Percentiles rank a stretch among this genome's conserved stretches.
Evolutionary conservation across 1,284 basidiomycete species (phyloP).

Genomic region (Exobasidium rhododendri): DNA sequence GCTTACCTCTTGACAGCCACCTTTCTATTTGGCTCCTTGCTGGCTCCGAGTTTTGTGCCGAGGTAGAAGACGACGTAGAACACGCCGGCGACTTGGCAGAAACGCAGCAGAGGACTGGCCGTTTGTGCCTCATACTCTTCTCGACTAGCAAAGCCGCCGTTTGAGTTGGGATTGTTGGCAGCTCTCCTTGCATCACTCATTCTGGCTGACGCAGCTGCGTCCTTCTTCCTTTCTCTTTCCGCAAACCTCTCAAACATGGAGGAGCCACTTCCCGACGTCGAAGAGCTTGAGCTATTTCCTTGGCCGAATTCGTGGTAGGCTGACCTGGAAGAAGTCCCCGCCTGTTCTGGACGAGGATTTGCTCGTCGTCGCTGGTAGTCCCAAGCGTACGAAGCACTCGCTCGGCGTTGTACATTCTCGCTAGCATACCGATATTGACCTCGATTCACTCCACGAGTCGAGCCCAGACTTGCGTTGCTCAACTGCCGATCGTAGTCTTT

Average conservation of each 20-base stretch:
- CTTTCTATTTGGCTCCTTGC: not conserved
- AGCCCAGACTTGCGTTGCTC: not conserved
- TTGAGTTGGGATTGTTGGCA: not conserved
- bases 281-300: conserved; percentile 2
- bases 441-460: conserved; percentile 17
- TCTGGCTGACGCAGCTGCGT: conserved; percentile 12
- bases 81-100: conserved; percentile 37
- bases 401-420: conserved; percentile 35
- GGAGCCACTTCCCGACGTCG: not conserved
- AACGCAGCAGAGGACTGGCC: conserved; percentile 31
- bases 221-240: conserved; percentile 19
- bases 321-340: not conserved
- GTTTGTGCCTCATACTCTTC: conserved; percentile 25
- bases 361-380: conserved; percentile 40
- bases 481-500: conserved; percentile 20
- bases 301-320: not conserved
- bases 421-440: conserved; percentile 25
- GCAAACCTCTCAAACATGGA: conserved; percentile 19
- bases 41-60: conserved; percentile 19
- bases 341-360: not conserved
- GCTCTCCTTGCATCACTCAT: not conserved
- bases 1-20: too few relatives aligned
- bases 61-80: conserved; percentile 33
- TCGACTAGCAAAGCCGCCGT: conserved; percentile 17
- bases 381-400: conserved; percentile 50